Base-by-base conservation (phyloP, 257 asterid genomes). In the Galeopsis tetrahit region DNA sequence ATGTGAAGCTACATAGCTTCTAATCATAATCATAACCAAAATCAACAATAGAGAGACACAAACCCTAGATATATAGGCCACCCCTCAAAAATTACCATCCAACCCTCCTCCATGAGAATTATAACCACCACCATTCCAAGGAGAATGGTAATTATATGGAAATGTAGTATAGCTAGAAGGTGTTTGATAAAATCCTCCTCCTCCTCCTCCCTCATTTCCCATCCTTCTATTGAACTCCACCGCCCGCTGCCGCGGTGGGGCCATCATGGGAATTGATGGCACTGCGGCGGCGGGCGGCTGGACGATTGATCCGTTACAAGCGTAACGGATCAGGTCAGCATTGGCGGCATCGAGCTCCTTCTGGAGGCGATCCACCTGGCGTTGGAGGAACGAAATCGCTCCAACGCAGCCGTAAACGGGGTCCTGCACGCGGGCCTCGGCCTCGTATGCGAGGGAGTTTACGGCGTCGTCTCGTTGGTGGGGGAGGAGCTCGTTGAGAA, bases 391-490 rank as follows among this genome's bases (percentile, higher is more conserved):
- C 14, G 91, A 66, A 60, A 86, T 84, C 49, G 89, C 89, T 3
- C 87, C 89, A 1, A 84, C 87, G 76, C 91, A 86, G 67, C 91
- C 91, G 75, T 84, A 84, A 56, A 86, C 91, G 4, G 91, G 91
- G 85, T 86, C 91, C 10, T 88, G 58, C 35, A 86, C 84, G 0
- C 91, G 88, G n/a, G 91, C 91, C 82, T 86, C 91, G 1, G 90
- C 90, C 81, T 86, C 90, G 63, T 83, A 86, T 42, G 90, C 90
- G 6, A 83, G 84, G 4, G 90, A 86, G 73, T 76, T 81, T 6
- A 86, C 90, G 15, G 90, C 90, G 64, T 86, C 90, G 9, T 86
- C 90, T 0, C 90, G 79, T 46, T 83, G 88, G 67, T 83, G 88
- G 43, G 88, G 85, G 67, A 74, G 78, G 33, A 86, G 81, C 7